Evolutionary conservation across 257 asterid species (phyloP).

Genomic region (Verbena officinalis): DNA sequence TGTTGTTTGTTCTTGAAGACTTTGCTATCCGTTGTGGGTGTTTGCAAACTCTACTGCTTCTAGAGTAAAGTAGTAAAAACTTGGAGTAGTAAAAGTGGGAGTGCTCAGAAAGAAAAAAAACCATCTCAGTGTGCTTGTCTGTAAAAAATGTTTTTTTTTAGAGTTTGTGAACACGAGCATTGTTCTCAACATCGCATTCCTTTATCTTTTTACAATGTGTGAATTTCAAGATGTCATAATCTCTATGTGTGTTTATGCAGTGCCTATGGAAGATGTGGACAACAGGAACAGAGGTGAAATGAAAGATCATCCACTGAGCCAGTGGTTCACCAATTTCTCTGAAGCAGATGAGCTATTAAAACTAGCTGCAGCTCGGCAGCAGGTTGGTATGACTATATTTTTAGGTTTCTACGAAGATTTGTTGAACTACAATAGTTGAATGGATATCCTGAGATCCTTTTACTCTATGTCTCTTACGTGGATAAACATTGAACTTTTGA

Average conservation of each 20-base stretch:
- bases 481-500: conserved; percentile 18
- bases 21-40: too few species aligned
- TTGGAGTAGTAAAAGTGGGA: too few species aligned
- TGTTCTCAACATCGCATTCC: conserved; percentile 6
- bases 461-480: conserved; percentile 1
- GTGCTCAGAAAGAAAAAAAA: too few species aligned
- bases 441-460: not conserved
- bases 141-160: too few species aligned
- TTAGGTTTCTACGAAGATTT: conserved; percentile 9
- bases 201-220: not conserved
- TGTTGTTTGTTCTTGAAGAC: conserved; percentile 2
- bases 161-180: too few species aligned
- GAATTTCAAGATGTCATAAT: conserved; percentile 21
- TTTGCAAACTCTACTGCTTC: too few species aligned
- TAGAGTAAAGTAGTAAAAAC: too few species aligned
- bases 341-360: conserved; percentile 93
- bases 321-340: conserved; percentile 82
- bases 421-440: conserved; percentile 7
- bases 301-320: conserved; percentile 76
- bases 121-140: too few species aligned
- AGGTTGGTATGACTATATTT: conserved; percentile 51
- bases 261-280: conserved; percentile 62
- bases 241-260: conserved; percentile 32
- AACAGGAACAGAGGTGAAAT: conserved; percentile 65
- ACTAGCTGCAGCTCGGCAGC: conserved; percentile 94